Conservation (phyloP, 2,329 filamentous ascomycete species). For the Reticulascus tulasneorum region DNA sequence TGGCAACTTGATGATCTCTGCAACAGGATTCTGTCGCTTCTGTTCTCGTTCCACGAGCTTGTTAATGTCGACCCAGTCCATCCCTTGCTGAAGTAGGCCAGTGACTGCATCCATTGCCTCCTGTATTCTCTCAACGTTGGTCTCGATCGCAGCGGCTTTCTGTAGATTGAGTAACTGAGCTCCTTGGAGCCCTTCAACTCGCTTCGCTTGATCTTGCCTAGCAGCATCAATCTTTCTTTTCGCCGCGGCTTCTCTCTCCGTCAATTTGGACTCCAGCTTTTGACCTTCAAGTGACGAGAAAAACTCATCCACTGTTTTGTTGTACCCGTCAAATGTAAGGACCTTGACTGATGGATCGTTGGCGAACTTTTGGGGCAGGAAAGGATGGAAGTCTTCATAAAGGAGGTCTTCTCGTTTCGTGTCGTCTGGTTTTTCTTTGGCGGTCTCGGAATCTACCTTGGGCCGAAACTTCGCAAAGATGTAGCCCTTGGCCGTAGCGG, state of each 20-base stretch:
- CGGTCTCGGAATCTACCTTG: constrained; percentile 13
- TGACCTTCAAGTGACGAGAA: constrained; percentile 96
- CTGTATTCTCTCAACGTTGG: constrained; percentile 85
- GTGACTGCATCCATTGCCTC: constrained; percentile 93
- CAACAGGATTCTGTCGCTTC: constrained; percentile 75
- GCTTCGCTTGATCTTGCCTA: constrained; percentile 74
- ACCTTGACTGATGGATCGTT: constrained; percentile 62
- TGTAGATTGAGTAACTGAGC: constrained; percentile 78
- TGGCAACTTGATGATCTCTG: constrained; percentile 79
- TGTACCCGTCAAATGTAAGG: constrained; percentile 78
- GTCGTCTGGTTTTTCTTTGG: constrained; percentile 28
- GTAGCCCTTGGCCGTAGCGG: constrained; percentile 69
- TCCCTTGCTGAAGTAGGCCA: constrained; percentile 83
- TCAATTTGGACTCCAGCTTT: constrained; percentile 77
- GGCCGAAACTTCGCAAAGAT: constrained; percentile 71
- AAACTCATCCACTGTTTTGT: constrained; percentile 92
- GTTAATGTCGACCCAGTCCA: constrained; percentile 95
- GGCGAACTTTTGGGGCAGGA: constrained; percentile 76
- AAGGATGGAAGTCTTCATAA: constrained; percentile 96
- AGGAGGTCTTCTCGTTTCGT: constrained; percentile 50
- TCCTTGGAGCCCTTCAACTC: constrained; percentile 78
- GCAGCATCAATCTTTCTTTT: constrained; percentile 84
- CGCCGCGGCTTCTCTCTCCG: constrained; percentile 76
- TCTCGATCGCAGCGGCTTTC: constrained; percentile 86
- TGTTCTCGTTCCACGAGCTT: constrained; percentile 87